Base-by-base conservation (phyloP, 2,329 filamentous ascomycete species). In the Epichloe gansuensis region DNA sequence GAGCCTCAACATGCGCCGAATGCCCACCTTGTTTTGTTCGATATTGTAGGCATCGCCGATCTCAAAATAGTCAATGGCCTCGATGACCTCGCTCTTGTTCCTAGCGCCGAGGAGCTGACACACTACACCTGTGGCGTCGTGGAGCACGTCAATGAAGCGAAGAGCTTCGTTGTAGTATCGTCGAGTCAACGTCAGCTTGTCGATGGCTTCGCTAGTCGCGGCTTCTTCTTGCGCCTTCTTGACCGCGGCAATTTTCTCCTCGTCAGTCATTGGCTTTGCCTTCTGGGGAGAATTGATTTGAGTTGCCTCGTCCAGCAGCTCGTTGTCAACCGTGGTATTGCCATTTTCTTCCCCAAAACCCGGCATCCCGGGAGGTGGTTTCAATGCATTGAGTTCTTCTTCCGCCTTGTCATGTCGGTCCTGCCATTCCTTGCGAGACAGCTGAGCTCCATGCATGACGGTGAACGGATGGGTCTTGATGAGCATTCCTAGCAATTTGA, bases 61-160 rank as follows among this genome's bases (percentile, higher is more conserved):
- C 60, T 94, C 90, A 60, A 98, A 95, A 70, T 94, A 98, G 66
- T 98, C 93, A 83, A 98, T 98, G 15, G 94, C 93, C 67, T 98
- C 94, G 56, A 98, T 95, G 28, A 97, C 88, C 67, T 98, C 93
- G 61, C 88, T 95, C 76, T 98, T 98, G 75, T 98, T 98, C 64
- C 88, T 88, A 34, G 93, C 94, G 5, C 89, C 88, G 3, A 98
- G 78, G 17, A 98, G 77, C 67, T 96, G 91, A 57, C 86, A 89
- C 37, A 97, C 84, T 2, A 83, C 82, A 8, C 78, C 78, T 1
- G 90, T 94, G 23, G 88, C 88, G 11, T 85, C 81, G 59, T 96
- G 88, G 23, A 98, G 75, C 5, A 94, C 86, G 56, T 95, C 86
- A 59, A 98, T 95, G 64, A 98, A 98, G 58, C 85, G 86, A 56